Evolutionary conservation across 371 early-diverging fungal species (phyloP).

Genomic region (Mortierella sp.): DNA sequence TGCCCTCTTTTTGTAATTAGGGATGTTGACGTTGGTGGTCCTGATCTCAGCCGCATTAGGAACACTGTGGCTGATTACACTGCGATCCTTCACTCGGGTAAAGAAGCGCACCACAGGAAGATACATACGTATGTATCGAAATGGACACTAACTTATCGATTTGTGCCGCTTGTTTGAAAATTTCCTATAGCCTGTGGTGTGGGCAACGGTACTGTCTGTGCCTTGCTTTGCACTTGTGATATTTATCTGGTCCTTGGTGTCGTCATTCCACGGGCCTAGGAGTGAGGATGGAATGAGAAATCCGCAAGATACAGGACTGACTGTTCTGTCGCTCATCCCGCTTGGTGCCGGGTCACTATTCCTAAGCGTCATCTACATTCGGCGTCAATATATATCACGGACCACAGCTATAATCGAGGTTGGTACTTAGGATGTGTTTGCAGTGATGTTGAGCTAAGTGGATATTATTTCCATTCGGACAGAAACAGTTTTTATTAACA

Average conservation of each 20-base stretch:
- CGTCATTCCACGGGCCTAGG: slow-evolving; percentile 60
- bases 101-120: not conserved
- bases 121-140: not conserved
- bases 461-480: slow-evolving; percentile 1
- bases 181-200: slow-evolving; percentile 65
- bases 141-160: not conserved
- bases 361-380: slow-evolving; percentile 40
- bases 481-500: too few species aligned
- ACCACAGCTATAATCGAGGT: slow-evolving; percentile 54
- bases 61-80: slow-evolving; percentile 63
- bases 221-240: slow-evolving; percentile 63
- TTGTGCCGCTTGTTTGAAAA: not conserved
- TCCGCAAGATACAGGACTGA: slow-evolving; percentile 65
- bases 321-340: slow-evolving; percentile 65
- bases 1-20: slow-evolving; percentile 32
- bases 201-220: slow-evolving; percentile 67
- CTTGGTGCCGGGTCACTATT: slow-evolving; percentile 58
- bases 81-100: slow-evolving; percentile 68
- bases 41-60: slow-evolving; percentile 61
- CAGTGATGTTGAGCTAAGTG: too few species aligned
- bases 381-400: slow-evolving; percentile 39
- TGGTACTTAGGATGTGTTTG: not conserved
- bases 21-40: slow-evolving; percentile 62
- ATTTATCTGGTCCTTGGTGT: slow-evolving; percentile 68
- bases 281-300: slow-evolving; percentile 53